A percentile compares a stretch with the other conserved stretches of the same genome.
Evolutionary conservation across 192 early-diverging fungal genomes (phyloP).

Genomic region (Allomyces macrogynus): DNA sequence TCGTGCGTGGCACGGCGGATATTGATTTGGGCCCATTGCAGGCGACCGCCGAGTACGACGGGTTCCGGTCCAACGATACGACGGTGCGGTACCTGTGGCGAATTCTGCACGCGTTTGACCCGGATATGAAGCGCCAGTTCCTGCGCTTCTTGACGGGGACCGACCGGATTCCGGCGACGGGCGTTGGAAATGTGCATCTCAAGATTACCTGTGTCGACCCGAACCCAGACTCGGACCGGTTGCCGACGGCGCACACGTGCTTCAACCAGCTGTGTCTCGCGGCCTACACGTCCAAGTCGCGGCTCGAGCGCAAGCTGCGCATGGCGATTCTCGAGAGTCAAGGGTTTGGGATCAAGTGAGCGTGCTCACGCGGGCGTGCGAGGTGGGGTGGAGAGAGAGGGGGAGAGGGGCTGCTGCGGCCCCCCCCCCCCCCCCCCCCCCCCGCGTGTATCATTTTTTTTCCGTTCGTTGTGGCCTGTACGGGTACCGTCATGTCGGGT

Average conservation of each 20-base stretch:
- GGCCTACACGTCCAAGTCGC: constrained; percentile 59
- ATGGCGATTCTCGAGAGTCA: constrained; percentile 64
- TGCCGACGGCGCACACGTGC: constrained; percentile 86
- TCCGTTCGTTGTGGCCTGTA: too few relatives aligned
- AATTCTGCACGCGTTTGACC: constrained; percentile 55
- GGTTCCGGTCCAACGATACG: constrained; percentile 37
- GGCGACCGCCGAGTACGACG: constrained; percentile 63
- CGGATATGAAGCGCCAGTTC: constrained; percentile 69
- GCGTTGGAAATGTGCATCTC: constrained; percentile 46
- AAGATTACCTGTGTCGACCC: constrained; percentile 71
- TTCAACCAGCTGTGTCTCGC: constrained; percentile 74
- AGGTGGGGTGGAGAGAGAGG: background rate
- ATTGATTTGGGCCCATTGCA: constrained; percentile 68
- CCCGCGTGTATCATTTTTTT: too few relatives aligned
- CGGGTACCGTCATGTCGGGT: too few relatives aligned
- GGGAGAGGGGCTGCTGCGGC: too few relatives aligned
- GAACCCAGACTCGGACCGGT: constrained; percentile 59
- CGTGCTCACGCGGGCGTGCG: constrained; percentile 1
- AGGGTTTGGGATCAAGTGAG: constrained; percentile 59
- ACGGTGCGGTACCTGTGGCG: constrained; percentile 72
- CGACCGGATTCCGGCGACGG: constrained; percentile 76
- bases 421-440: too few relatives aligned
- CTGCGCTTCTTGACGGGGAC: constrained; percentile 80
- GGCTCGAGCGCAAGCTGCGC: constrained; percentile 50
- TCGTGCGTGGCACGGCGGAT: constrained; percentile 67